Evolutionary conservation across 139 green algal genomes (phyloP).

Genomic region (Gonium pectorale): DNA sequence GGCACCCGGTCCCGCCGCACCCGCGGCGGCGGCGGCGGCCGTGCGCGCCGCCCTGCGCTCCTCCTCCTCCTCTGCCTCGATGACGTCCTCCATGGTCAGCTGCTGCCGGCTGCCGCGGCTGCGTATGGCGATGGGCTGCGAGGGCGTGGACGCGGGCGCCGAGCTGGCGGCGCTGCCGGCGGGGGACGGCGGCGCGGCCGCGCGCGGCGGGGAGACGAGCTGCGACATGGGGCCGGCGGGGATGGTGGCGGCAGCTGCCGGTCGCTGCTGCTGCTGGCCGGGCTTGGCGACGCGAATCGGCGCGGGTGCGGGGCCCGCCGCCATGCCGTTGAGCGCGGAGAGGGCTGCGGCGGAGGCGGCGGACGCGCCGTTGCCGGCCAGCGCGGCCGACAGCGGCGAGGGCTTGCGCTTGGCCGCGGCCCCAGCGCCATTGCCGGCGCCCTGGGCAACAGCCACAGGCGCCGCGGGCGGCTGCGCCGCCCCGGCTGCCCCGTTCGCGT

Average conservation of each 20-base stretch:
- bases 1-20: too few species aligned
- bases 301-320: too few species aligned
- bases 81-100: conserved; percentile 29
- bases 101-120: conserved; percentile 43
- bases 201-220: too few species aligned
- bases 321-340: too few species aligned
- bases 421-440: neutral
- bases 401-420: neutral
- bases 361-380: neutral
- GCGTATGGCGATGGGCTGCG: conserved; percentile 26
- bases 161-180: neutral
- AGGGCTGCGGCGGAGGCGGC: neutral
- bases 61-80: conserved; percentile 42
- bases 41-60: too few species aligned
- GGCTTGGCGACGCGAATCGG: too few species aligned
- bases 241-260: too few species aligned
- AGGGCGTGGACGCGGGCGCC: neutral
- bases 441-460: too few species aligned
- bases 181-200: neutral
- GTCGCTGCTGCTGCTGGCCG: too few species aligned
- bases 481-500: too few species aligned
- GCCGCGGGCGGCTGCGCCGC: too few species aligned
- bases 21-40: neutral
- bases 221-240: too few species aligned
- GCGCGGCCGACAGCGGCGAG: neutral